phyloP scores from a whole-genome alignment of 2,329 filamentous ascomycete genomes.

The Nectriaceae sp. region DNA sequence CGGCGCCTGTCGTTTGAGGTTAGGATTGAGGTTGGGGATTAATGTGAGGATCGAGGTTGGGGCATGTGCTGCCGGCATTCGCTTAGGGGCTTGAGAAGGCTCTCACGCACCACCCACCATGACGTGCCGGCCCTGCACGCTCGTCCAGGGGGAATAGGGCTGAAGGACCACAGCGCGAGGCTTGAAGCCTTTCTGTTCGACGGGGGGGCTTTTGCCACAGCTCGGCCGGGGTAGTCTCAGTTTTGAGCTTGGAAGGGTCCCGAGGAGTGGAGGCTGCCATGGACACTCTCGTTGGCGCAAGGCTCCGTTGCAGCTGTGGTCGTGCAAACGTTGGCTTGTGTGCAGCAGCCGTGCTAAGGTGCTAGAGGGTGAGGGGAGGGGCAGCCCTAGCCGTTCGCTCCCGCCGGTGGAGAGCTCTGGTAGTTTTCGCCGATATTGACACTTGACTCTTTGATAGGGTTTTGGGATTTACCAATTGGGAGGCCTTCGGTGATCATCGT shows the following conservation, averaged over 20 bases:
- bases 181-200: constrained; percentile 25
- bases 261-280: constrained; percentile 23
- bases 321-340: constrained; percentile 7
- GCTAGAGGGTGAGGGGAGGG: constrained; percentile 8
- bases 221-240: constrained; percentile 23
- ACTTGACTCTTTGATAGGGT: constrained; percentile 20
- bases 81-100: too few relatives aligned
- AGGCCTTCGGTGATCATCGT: constrained; percentile 28
- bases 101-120: constrained; percentile 9
- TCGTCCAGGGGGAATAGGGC: constrained; percentile 24
- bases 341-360: constrained; percentile 14
- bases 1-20: constrained; percentile 8
- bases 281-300: constrained; percentile 20
- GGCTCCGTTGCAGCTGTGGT: constrained; percentile 18
- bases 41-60: background rate
- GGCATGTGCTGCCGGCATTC: background rate
- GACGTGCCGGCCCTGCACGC: constrained; percentile 26
- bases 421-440: constrained; percentile 22
- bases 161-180: constrained; percentile 11
- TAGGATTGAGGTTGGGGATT: background rate
- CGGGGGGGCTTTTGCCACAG: constrained; percentile 25
- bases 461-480: constrained; percentile 19
- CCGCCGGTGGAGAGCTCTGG: constrained; percentile 21
- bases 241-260: constrained; percentile 27
- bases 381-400: constrained; percentile 28